Conservation (phyloP, 2,329 filamentous ascomycete genomes). For the Phialophora chinensis region DNA sequence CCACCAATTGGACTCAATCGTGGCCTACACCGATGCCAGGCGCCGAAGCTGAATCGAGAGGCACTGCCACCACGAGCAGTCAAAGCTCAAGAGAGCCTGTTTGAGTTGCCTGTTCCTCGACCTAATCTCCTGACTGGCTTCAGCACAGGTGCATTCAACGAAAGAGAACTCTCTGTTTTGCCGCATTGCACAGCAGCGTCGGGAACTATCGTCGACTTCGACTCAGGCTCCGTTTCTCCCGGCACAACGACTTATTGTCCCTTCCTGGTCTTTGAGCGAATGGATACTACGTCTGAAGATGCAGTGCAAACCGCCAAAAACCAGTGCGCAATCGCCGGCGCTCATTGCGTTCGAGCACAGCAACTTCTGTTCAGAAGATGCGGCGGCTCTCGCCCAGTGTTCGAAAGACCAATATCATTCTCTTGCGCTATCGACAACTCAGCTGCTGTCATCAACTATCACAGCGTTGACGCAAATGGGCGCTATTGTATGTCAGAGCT, state of each 20-base stretch:
- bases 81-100: conserved; percentile 33
- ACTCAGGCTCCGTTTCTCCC: conserved; percentile 29
- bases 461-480: conserved; percentile 33
- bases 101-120: conserved; percentile 36
- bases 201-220: conserved; percentile 35
- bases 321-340: conserved; percentile 37
- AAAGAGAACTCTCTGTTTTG: conserved; percentile 32
- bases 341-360: conserved; percentile 34
- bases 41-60: conserved; percentile 34
- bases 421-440: conserved; percentile 37
- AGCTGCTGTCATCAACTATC: conserved; percentile 37
- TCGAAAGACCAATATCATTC: conserved; percentile 36
- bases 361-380: conserved; percentile 34
- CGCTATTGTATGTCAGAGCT: conserved; percentile 36
- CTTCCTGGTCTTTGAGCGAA: conserved; percentile 37
- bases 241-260: conserved; percentile 31
- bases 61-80: conserved; percentile 32
- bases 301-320: conserved; percentile 36
- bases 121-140: conserved; percentile 36
- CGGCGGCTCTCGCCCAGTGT: conserved; percentile 21
- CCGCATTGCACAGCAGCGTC: conserved; percentile 31
- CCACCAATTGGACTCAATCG: conserved; percentile 24
- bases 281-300: conserved; percentile 32
- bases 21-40: conserved; percentile 29
- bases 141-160: conserved; percentile 32